phyloP scores from a whole-genome alignment of 257 asterid species.

The Cordia subcordata region DNA sequence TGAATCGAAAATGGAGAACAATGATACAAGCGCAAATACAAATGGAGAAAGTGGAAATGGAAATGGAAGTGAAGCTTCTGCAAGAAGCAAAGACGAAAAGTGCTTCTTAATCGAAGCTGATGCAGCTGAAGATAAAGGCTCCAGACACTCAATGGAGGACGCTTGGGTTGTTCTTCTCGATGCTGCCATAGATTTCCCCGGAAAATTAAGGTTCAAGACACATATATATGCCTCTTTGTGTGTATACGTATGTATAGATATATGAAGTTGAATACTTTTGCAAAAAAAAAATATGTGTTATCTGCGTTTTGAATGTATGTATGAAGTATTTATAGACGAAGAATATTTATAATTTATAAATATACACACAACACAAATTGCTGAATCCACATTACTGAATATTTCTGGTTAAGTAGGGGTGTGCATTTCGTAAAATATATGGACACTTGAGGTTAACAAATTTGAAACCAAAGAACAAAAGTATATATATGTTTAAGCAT shows the following conservation, averaged over 20 bases:
- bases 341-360: too few species aligned
- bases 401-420: too few species aligned
- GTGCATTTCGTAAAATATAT: too few species aligned
- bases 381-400: too few species aligned
- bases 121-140: conserved; percentile 87
- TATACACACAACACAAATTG: too few species aligned
- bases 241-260: background rate
- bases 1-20: background rate
- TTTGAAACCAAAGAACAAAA: too few species aligned
- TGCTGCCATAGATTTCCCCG: conserved; percentile 45
- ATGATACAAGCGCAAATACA: conserved; percentile 3
- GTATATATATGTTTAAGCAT: too few species aligned
- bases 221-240: background rate
- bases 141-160: conserved; percentile 81
- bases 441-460: too few species aligned
- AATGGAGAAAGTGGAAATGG: conserved; percentile 3
- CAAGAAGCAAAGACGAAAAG: conserved; percentile 9
- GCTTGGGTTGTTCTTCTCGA: conserved; percentile 69
- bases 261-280: background rate
- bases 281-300: too few species aligned
- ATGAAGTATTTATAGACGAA: too few species aligned
- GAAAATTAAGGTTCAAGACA: conserved; percentile 57
- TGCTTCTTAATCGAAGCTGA: conserved; percentile 53
- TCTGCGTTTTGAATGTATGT: too few species aligned
- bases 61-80: conserved; percentile 10